These are phyloP conservation scores for Lolium perenne DNA, from an alignment of 176 grass and related monocot species.

Conservation along the genomic window DNA sequence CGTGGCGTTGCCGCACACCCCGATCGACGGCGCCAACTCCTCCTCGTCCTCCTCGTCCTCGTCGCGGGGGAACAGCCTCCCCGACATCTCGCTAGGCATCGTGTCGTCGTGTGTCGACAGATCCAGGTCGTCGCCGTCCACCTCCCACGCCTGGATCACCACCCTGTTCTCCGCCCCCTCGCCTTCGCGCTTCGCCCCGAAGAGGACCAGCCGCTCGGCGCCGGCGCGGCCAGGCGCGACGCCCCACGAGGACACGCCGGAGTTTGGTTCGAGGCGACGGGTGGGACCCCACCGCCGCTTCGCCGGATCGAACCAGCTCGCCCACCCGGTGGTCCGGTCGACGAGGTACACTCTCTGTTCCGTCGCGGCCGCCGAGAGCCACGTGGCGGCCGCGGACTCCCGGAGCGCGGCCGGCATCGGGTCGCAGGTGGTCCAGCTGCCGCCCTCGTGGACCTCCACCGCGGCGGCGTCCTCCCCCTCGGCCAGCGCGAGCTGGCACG, in stretches of 20 bases:
- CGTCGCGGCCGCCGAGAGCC: slow-evolving; percentile 66
- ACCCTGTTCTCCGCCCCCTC: slow-evolving; percentile 18
- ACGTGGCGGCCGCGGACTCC: slow-evolving; percentile 66
- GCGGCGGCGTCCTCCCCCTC: slow-evolving; percentile 51
- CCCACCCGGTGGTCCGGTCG: slow-evolving; percentile 53
- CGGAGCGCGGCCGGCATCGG: slow-evolving; percentile 62
- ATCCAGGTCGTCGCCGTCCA: slow-evolving; percentile 60
- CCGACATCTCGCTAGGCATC: slow-evolving; percentile 70
- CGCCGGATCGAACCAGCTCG: slow-evolving; percentile 82
- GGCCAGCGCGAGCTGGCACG: slow-evolving; percentile 63
- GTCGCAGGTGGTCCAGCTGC: slow-evolving; percentile 57
- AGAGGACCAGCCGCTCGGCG: slow-evolving; percentile 55
- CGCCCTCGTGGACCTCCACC: slow-evolving; percentile 69
- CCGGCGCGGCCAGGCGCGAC: slow-evolving; percentile 45
- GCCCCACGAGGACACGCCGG: slow-evolving; percentile 41
- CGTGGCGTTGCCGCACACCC: slow-evolving; percentile 56
- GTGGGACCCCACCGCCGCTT: slow-evolving; percentile 61
- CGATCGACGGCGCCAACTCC: slow-evolving; percentile 40
- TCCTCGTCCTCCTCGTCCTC: slow-evolving; percentile 49
- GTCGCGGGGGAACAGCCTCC: slow-evolving; percentile 50
- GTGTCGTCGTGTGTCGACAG: slow-evolving; percentile 23
- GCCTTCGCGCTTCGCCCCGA: slow-evolving; percentile 52
- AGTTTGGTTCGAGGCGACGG: slow-evolving; percentile 40
- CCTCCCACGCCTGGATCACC: slow-evolving; percentile 63
- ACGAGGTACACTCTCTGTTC: slow-evolving; percentile 60